These are phyloP conservation scores for Gardenia jasminoides DNA, from an alignment of 257 asterid species.

Conservation along the genomic window DNA sequence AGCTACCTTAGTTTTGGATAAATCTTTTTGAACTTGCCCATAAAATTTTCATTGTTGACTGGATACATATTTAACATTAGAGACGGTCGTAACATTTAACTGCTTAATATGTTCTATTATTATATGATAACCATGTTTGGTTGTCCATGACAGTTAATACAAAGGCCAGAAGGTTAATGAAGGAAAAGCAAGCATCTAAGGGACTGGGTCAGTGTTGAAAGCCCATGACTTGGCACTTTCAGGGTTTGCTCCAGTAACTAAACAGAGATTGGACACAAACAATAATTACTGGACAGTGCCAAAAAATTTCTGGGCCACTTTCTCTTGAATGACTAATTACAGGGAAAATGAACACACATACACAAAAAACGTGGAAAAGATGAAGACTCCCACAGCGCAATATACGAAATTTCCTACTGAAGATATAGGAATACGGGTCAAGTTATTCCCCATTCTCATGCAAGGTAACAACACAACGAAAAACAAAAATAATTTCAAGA, in stretches of 20 bases:
- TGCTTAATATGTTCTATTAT: too few relatives aligned
- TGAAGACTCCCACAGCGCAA: not conserved
- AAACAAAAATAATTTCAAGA: not conserved
- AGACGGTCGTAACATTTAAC: too few relatives aligned
- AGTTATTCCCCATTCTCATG: not conserved
- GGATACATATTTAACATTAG: too few relatives aligned
- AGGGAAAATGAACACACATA: not conserved
- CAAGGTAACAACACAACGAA: not conserved
- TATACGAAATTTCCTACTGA: not conserved
- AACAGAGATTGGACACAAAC: not conserved
- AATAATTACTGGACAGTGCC: not conserved
- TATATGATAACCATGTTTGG: too few relatives aligned
- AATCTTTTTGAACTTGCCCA: not conserved
- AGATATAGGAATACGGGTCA: not conserved
- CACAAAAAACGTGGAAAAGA: too few relatives aligned
- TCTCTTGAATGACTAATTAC: not conserved
- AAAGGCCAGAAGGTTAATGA: too few relatives aligned
- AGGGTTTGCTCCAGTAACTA: not conserved
- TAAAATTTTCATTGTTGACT: not conserved
- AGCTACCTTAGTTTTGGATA: not conserved
- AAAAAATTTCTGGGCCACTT: not conserved
- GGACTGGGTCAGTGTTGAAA: not conserved
- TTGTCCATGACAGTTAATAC: too few relatives aligned
- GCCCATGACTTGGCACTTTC: not conserved
- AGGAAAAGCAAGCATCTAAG: not conserved